Base-by-base conservation (phyloP, 176 grass and related monocot species). In the Calamus simplicifolius region DNA sequence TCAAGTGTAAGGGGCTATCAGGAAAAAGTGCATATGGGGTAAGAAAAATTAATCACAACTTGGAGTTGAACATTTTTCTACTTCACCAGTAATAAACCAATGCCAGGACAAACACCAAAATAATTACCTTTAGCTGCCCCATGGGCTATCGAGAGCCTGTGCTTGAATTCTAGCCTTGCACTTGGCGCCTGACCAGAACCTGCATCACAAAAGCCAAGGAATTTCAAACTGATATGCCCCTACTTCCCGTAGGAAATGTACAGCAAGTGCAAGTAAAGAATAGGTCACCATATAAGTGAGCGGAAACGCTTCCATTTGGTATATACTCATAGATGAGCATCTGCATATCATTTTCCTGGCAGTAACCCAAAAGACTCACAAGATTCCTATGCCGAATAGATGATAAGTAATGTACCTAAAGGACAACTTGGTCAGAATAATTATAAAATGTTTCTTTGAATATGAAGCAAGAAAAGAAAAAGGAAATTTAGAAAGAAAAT, bases 241-340 rank as follows among this genome's bases (percentile, higher is more conserved):
- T 35, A 25, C 28, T 71, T 28, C 6, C 52, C 26, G 63, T 54
- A 55, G 25, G 5, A 56, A 30, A 59, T 43, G 38, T 28, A 61
- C 5, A 66, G 58, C 48, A 21, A 50, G 53, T 54, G 4, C 31
- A 14, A 27, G 66, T 21, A 56, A 80, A 49, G 29, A 49, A 35
- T 56, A 81, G 79, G 75, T 50, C 50, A 98, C 94, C 94, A 76
- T 88, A 84, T 73, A 98, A 80, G 81, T 92, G 81, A 59, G 79
- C 58, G 25, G 94, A 92, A 43, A 89, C 73, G 15, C 81, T 98
- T 68, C 79, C 94, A 71, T 89, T 92, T 54, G 88, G 79, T 74
- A 98, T 70, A 68, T 98, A 93, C 66, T 98, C 88, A 17, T 92
- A 98, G 52, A 98, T 73, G 76, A 98, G 94, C 87, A 89, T 98